Percentiles rank a stretch among this genome's conserved stretches.
These are phyloP conservation scores for Fraxinus americana DNA, from an alignment of 257 asterid species.

Conservation along the genomic window DNA sequence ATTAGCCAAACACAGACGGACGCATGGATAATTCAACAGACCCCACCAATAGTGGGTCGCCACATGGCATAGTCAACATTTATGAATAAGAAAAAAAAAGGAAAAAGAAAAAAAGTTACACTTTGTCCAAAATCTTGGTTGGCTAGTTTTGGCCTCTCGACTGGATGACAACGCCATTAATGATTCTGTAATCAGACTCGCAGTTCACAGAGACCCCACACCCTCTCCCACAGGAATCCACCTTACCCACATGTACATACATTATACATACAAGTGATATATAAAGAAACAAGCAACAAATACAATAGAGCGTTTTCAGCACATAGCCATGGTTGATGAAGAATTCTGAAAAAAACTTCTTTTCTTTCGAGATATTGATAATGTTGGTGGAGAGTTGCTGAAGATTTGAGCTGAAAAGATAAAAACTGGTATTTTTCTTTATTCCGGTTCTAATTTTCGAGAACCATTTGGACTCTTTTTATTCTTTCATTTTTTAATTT, in stretches of 20 bases:
- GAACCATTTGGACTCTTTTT: neutral
- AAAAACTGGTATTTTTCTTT: constrained; percentile 20
- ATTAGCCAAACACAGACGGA: too few species aligned
- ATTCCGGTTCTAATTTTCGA: constrained; percentile 5
- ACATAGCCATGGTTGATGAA: constrained; percentile 8
- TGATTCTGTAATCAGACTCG: neutral
- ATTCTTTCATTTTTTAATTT: neutral
- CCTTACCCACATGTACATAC: neutral
- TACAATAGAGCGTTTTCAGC: neutral
- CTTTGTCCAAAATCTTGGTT: constrained; percentile 2
- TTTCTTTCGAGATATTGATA: constrained; percentile 24
- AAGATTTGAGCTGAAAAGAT: constrained; percentile 23
- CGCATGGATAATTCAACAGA: too few species aligned
- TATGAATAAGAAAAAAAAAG: too few species aligned
- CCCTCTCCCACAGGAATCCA: neutral
- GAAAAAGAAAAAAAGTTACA: neutral
- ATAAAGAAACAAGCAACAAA: neutral
- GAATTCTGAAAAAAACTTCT: neutral
- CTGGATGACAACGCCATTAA: constrained; percentile 1
- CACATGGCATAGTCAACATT: too few species aligned
- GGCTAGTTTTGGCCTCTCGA: neutral
- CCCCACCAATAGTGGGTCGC: too few species aligned
- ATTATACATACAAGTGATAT: neutral
- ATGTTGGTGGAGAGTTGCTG: constrained; percentile 25
- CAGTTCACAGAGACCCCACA: neutral